A percentile compares a stretch with the other conserved stretches of the same genome.
phyloP scores from a whole-genome alignment of 2,329 filamentous ascomycete species.

The Colletotrichum orbiculare region DNA sequence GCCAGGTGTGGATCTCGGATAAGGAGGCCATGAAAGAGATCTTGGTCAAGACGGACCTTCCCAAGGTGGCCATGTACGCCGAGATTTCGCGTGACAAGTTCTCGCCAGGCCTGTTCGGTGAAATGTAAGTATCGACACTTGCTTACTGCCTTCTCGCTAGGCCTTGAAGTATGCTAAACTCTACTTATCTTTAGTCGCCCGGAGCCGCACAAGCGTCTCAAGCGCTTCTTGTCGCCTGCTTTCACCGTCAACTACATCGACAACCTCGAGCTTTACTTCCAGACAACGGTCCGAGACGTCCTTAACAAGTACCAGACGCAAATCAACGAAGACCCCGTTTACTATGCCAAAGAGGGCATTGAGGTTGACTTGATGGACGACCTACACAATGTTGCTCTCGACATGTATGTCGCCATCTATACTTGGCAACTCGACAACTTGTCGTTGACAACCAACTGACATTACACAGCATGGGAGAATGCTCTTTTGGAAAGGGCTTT shows the following conservation, averaged over 20 bases:
- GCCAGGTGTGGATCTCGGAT: slow-evolving; percentile 40
- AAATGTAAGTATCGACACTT: slow-evolving; percentile 34
- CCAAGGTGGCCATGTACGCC: slow-evolving; percentile 41
- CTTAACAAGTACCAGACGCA: slow-evolving; percentile 28
- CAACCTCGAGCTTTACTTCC: slow-evolving; percentile 40
- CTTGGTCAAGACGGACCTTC: slow-evolving; percentile 38
- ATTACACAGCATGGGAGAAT: slow-evolving; percentile 39
- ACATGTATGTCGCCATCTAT: slow-evolving; percentile 33
- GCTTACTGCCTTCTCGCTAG: no score
- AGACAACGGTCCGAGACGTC: slow-evolving; percentile 35
- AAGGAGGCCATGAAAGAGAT: slow-evolving; percentile 40
- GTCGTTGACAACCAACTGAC: neutral
- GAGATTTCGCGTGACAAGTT: slow-evolving; percentile 38
- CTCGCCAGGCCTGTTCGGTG: slow-evolving; percentile 39
- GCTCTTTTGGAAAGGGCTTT: slow-evolving; percentile 43
- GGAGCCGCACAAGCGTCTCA: slow-evolving; percentile 41
- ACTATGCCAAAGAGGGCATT: slow-evolving; percentile 34
- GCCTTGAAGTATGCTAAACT: neutral
- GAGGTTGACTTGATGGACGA: slow-evolving; percentile 43
- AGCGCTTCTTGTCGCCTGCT: slow-evolving; percentile 41
- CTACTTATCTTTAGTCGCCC: slow-evolving; percentile 30
- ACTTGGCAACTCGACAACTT: neutral
- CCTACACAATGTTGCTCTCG: slow-evolving; percentile 42
- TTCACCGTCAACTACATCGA: slow-evolving; percentile 43
- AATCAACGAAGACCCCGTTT: slow-evolving; percentile 22